Evolutionary conservation across 495 filamentous ascomycete genomes (phyloP), one percentile per base, ranked within the genome.

Genomic region (Hypoxylon subgilvum): DNA sequence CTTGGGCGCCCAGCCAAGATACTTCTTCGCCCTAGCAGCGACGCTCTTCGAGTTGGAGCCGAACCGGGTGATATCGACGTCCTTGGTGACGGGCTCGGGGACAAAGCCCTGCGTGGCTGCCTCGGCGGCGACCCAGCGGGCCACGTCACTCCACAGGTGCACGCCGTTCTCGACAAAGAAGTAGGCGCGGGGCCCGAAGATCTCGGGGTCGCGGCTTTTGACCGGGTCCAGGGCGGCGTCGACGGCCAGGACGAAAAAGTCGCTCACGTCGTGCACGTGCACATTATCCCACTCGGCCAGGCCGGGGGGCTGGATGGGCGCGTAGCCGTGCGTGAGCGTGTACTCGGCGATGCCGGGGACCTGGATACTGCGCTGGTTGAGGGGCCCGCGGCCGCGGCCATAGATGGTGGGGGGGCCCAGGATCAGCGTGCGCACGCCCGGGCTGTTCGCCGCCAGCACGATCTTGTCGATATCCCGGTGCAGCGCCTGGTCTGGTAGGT

Each of bases 371-470:
- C 82, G 78, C 61, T 78, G 73, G 67, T 93, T 94, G 35, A 76
- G 80, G 1, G 89, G 79, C 0, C 91, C 88, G 25, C 88, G 83
- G 19, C 89, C 91, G 0, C 31, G 19, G 5, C 89, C 91, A 67
- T 92, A 93, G 67, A 95, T 94, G 4, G 81, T 83, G 1, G 90
- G 88, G 4, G 91, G 89, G 54, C 84, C 89, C 17, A 94, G 79
- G 67, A 95, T 84, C 1, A 90, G 87, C 0, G 85, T 86, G 65
- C 82, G 84, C 8, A 87, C 77, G 30, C 69, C 78, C 4, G 78
- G 72, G 42, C 79, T 51, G 52, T 66, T 67, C 16, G 73, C 63
- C 3, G 41, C 65, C 1, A 75, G 61, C 6, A 76, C 72, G 36
- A 78, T 67, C 71, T 81, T 77, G 50, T 82, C 79, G 19, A 74